Percentiles rank a stretch among this genome's conserved stretches.
phyloP scores from a whole-genome alignment of 805 yeast genomes.

The Ogataea chonburiensis region DNA sequence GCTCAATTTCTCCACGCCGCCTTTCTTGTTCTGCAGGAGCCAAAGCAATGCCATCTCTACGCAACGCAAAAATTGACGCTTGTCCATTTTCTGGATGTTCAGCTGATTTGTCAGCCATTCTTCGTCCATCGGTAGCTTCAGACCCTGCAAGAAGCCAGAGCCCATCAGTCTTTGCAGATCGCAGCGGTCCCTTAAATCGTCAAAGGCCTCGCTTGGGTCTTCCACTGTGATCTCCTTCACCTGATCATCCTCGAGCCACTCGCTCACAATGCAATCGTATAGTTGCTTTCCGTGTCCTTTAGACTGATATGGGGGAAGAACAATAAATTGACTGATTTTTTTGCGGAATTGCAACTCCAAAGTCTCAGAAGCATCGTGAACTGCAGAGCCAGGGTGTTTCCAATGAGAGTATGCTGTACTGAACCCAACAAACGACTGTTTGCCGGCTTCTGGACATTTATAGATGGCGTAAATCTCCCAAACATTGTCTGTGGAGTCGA shows the following conservation, averaged over 20 bases:
- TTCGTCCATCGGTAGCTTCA: conserved; percentile 27
- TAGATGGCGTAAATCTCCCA: conserved; percentile 77
- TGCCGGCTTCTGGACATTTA: conserved; percentile 33
- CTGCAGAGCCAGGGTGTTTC: conserved; percentile 57
- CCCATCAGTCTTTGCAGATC: conserved; percentile 56
- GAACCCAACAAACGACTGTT: conserved; percentile 66
- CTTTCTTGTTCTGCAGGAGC: conserved; percentile 30
- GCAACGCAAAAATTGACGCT: conserved; percentile 73
- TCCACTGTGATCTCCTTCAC: conserved; percentile 82
- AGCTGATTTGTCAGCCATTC: conserved; percentile 44
- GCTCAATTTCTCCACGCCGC: conserved; percentile 23
- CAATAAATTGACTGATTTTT: conserved; percentile 83
- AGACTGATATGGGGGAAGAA: conserved; percentile 82
- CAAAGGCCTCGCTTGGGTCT: conserved; percentile 92
- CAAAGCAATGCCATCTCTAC: conserved; percentile 70
- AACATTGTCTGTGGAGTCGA: conserved; percentile 67
- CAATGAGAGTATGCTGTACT: conserved; percentile 83
- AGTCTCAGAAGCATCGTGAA: conserved; percentile 44
- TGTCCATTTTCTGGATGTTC: conserved; percentile 56
- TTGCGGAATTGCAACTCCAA: conserved; percentile 44
- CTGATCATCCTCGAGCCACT: conserved; percentile 52
- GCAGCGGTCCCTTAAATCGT: conserved; percentile 80
- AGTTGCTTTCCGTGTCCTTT: conserved; percentile 67
- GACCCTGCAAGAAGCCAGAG: conserved; percentile 32
- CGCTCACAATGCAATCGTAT: conserved; percentile 53